Conservation (phyloP, 2,329 filamentous ascomycete genomes). For the Cladophialophora carrionii region DNA sequence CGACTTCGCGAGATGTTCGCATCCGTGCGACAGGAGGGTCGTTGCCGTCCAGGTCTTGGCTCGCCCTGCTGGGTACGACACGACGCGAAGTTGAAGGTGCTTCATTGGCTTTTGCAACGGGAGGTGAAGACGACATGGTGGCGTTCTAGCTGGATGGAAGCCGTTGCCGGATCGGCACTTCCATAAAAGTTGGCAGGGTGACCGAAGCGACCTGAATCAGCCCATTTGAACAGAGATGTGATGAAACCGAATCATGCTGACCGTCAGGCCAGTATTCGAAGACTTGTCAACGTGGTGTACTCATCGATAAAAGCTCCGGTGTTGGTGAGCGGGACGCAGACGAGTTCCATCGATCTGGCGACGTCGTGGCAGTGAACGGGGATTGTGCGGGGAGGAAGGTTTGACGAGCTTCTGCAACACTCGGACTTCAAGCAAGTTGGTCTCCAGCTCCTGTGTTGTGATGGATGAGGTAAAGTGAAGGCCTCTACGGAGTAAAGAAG, state of each 20-base stretch:
- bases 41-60: constrained; percentile 18
- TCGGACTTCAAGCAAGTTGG: not conserved
- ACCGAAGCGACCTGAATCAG: not conserved
- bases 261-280: not conserved
- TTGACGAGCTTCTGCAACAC: not conserved
- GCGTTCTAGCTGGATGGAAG: not conserved
- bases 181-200: not conserved
- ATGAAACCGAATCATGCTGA: not conserved
- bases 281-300: not conserved
- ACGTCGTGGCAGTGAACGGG: not conserved
- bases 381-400: constrained; percentile 5
- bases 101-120: constrained; percentile 4
- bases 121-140: constrained; percentile 19
- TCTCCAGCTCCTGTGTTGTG: not conserved
- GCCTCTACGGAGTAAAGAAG: no score
- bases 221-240: not conserved
- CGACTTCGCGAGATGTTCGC: constrained; percentile 19
- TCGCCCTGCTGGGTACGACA: constrained; percentile 9
- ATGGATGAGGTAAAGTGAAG: not conserved
- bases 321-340: not conserved
- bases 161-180: not conserved
- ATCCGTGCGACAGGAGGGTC: constrained; percentile 17
- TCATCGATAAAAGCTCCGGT: not conserved
- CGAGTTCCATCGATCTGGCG: not conserved
- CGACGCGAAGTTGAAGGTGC: constrained; percentile 12